Conservation (phyloP, 169 alveolate species). For the Eimeria praecox region DNA sequence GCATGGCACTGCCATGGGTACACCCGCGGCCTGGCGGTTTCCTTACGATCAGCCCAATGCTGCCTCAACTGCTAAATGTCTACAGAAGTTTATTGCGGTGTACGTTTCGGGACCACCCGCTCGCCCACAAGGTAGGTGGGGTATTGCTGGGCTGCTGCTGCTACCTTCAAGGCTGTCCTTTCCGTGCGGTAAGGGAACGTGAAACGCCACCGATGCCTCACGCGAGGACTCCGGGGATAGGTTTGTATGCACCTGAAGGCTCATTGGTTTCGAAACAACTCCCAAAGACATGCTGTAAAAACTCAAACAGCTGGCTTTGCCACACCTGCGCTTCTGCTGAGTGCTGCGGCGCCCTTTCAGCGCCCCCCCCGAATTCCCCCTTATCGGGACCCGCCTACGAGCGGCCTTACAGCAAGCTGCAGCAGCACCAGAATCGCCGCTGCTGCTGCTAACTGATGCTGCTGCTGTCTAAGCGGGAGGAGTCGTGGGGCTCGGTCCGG, state of each 20-base stretch:
- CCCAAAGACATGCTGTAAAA: not conserved
- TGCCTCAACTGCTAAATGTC: not conserved
- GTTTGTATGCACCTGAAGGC: not conserved
- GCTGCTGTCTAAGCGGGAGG: not conserved
- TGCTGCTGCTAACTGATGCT: constrained; percentile 2
- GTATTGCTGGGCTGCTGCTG: not conserved
- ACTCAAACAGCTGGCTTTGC: not conserved
- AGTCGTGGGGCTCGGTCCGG: constrained; percentile 7
- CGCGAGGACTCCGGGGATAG: not conserved
- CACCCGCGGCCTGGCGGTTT: not conserved
- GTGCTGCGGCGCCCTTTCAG: not conserved
- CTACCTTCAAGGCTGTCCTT: not conserved
- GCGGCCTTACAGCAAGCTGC: not conserved
- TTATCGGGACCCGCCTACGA: not conserved
- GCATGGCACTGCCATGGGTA: not conserved
- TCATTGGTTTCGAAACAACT: not conserved
- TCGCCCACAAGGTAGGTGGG: not conserved
- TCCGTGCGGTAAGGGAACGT: not conserved
- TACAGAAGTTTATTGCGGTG: not conserved
- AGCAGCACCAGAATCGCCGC: not conserved
- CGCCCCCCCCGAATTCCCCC: not conserved
- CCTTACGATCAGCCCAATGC: not conserved
- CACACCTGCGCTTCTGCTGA: not conserved
- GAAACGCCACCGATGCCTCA: not conserved
- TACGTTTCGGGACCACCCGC: not conserved